Percentiles rank a stretch among this genome's conserved stretches.
Evolutionary conservation across 495 filamentous ascomycete genomes (phyloP).

Genomic region (Physcia stellaris): DNA sequence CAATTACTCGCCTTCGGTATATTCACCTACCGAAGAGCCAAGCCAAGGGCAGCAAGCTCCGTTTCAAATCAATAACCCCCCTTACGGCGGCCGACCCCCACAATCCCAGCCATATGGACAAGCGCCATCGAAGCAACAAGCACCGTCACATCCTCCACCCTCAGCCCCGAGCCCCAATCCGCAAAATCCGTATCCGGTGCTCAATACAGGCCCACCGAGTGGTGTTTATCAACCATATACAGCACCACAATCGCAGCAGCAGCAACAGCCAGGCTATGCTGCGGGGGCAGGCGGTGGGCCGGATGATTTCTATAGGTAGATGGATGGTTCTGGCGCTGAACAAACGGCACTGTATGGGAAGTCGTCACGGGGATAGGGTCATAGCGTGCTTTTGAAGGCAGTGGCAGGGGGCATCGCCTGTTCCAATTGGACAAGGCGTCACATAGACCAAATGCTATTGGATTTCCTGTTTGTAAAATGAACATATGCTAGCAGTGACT

Average conservation of each 20-base stretch:
- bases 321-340: too few species aligned
- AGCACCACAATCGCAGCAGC: constrained; percentile 18
- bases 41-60: constrained; percentile 20
- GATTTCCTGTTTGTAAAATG: too few species aligned
- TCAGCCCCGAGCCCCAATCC: constrained; percentile 28
- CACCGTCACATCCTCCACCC: constrained; percentile 34
- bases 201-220: constrained; percentile 23
- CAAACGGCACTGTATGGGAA: too few species aligned
- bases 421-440: too few species aligned
- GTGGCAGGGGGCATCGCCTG: too few species aligned
- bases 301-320: constrained; percentile 21
- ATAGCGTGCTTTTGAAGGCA: too few species aligned
- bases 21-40: constrained; percentile 43
- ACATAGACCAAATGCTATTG: too few species aligned
- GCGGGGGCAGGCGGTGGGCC: constrained; percentile 13
- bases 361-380: too few species aligned
- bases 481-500: too few species aligned
- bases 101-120: constrained; percentile 28
- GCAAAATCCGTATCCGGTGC: constrained; percentile 28
- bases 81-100: constrained; percentile 20
- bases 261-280: constrained; percentile 11
- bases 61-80: constrained; percentile 16
- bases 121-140: constrained; percentile 25
- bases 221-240: constrained; percentile 40
- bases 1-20: constrained; percentile 46